A percentile compares a stretch with the other conserved stretches of the same genome.
These are phyloP conservation scores for Wickerhamomyces strasburgensis DNA, from an alignment of 805 yeast species.

Conservation along the genomic window DNA sequence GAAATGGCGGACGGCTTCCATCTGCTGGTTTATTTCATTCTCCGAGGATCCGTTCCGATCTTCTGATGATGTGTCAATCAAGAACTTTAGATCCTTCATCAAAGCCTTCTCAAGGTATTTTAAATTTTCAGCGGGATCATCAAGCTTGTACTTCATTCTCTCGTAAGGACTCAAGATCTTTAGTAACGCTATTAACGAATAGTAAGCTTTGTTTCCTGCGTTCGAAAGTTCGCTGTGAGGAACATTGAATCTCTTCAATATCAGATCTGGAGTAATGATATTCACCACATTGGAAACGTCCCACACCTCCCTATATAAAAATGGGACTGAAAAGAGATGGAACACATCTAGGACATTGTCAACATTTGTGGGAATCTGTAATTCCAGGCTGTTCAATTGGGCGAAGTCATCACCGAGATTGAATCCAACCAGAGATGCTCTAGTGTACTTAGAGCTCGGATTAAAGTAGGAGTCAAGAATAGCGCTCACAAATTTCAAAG, in stretches of 20 bases:
- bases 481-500: slow-evolving; percentile 7
- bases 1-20: no score
- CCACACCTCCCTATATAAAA: slow-evolving; percentile 4
- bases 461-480: slow-evolving; percentile 4
- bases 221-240: slow-evolving; percentile 15
- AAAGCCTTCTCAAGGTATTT: slow-evolving; percentile 12
- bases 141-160: slow-evolving; percentile 12
- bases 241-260: slow-evolving; percentile 13
- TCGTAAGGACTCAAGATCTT: slow-evolving; percentile 18
- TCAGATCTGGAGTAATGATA: slow-evolving; percentile 7
- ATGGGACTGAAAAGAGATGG: slow-evolving; percentile 14
- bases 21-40: no score
- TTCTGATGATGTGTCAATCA: not conserved
- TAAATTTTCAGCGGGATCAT: slow-evolving; percentile 10
- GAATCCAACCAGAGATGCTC: slow-evolving; percentile 7
- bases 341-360: slow-evolving; percentile 9
- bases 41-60: not conserved
- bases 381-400: slow-evolving; percentile 1
- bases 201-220: slow-evolving; percentile 19
- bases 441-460: not conserved
- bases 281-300: slow-evolving; percentile 4
- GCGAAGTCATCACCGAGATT: slow-evolving; percentile 4
- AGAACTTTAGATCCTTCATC: slow-evolving; percentile 3
- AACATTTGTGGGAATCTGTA: slow-evolving; percentile 3
- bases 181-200: slow-evolving; percentile 9